Conservation (phyloP, 805 yeast species). For the Wickerhamiella alocasiicola region DNA sequence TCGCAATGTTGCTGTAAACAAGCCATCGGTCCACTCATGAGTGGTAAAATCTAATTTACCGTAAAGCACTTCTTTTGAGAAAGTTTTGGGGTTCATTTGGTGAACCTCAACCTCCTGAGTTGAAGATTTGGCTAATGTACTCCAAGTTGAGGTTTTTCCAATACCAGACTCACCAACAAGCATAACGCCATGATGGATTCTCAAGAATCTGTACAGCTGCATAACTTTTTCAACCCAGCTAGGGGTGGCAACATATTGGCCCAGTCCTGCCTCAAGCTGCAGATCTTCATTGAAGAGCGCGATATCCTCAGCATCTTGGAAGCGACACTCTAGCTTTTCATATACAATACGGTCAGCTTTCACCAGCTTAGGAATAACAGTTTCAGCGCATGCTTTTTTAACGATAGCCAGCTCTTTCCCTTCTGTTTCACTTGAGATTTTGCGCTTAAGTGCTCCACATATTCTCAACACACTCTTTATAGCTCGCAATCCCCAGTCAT, state of each 20-base stretch:
- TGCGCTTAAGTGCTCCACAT: conserved; percentile 38
- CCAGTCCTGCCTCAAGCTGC: conserved; percentile 14
- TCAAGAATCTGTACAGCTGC: conserved; percentile 52
- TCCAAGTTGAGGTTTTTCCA: conserved; percentile 56
- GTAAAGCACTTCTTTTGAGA: conserved; percentile 50
- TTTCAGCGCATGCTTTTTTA: conserved; percentile 41
- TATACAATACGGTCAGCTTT: conserved; percentile 39
- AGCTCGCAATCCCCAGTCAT: conserved; percentile 83
- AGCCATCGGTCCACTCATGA: conserved; percentile 86
- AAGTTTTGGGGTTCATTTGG: conserved; percentile 62
- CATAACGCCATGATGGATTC: conserved; percentile 65
- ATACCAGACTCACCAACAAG: conserved; percentile 63
- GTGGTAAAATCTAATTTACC: conserved; percentile 67
- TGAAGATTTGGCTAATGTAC: conserved; percentile 36
- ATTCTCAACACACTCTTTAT: conserved; percentile 52
- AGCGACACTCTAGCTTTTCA: conserved; percentile 15
- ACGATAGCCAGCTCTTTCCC: conserved; percentile 28
- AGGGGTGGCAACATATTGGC: conserved; percentile 19
- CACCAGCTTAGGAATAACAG: conserved; percentile 56
- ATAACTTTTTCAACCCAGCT: conserved; percentile 42
- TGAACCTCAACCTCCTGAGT: conserved; percentile 31
- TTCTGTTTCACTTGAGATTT: not conserved
- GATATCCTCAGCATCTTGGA: conserved; percentile 21
- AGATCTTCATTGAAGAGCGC: not conserved
- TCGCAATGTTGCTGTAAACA: conserved; percentile 58